Evolutionary conservation across 176 grass and related monocot genomes (phyloP).

Genomic region (Oryza longistaminata): DNA sequence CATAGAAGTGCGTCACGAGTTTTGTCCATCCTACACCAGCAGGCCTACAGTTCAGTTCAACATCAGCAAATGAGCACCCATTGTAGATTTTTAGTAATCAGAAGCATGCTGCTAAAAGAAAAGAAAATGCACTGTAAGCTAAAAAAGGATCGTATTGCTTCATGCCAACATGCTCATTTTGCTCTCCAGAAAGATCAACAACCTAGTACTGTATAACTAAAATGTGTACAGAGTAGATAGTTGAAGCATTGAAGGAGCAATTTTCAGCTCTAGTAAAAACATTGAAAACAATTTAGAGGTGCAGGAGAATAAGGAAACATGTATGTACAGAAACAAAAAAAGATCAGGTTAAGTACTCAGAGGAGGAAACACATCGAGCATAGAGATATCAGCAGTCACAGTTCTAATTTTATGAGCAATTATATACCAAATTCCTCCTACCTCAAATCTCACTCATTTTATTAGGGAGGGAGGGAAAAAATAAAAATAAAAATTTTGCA

Average conservation of each 20-base stretch:
- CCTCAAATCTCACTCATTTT: no score
- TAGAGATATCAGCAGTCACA: neutral
- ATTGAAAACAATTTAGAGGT: neutral
- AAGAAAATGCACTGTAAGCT: neutral
- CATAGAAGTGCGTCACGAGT: conserved; percentile 83
- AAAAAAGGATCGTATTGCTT: neutral
- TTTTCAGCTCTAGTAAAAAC: neutral
- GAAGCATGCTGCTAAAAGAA: conserved; percentile 7
- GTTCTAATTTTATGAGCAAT: neutral
- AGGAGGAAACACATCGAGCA: neutral
- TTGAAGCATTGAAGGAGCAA: neutral
- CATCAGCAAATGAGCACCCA: conserved; percentile 28
- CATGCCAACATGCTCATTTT: neutral
- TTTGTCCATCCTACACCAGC: conserved; percentile 85
- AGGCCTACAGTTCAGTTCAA: conserved; percentile 57
- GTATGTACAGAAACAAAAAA: conserved; percentile 16
- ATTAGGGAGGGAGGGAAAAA: no score
- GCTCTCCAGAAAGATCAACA: conserved; percentile 2
- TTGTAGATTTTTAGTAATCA: conserved; percentile 23
- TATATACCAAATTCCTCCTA: no score
- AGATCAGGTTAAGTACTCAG: neutral
- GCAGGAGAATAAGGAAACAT: conserved; percentile 16
- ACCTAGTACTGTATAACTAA: neutral
- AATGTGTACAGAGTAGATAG: neutral
- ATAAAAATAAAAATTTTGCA: no score